Evolutionary conservation across 805 yeast genomes (phyloP), one percentile per base, ranked within the genome.

Genomic region (Cyberlindnera maclurae): DNA sequence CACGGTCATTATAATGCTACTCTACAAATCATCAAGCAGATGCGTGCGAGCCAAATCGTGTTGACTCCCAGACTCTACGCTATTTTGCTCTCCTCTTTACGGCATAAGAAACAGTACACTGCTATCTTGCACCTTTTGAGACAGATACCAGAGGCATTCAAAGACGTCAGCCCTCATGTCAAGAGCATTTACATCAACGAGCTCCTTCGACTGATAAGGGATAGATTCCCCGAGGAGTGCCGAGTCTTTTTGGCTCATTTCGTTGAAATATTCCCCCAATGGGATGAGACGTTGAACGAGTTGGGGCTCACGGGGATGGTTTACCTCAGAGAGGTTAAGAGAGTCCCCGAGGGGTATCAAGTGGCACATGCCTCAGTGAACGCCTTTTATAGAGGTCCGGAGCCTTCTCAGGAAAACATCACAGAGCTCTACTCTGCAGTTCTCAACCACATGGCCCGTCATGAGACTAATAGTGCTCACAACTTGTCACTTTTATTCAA

Each of bases 181-280:
- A 45, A 37, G 27, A 10, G 16, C 1, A 4, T 43, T 8, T 29
- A 47, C n/a, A 31, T 40, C 9, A 47, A 33, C 24, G 58, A 54
- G 15, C 36, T 54, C 1, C 16, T 54, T 1, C 38, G 39, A 3
- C 26, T 50, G 12, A 28, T 54, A 7, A 39, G 51, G 18, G 38
- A 41, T 5, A 39, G 46, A 10, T 52, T 51, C 29, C 46, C 47
- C 3, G 38, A 32, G 16, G 48, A 51, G 16, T 46, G 53, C 1
- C 40, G 41, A 15, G 31, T 53, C 3, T 41, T 53, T 0, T n/a
- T 52, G 17, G 51, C 54, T 10, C 53, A 54, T 33, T 49, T 52
- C 24, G 26, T 46, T 4, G 44, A 53, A 1, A 37, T 51, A 2
- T 54, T 38, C 29, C 49, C 52, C 3, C 12, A 37, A 5, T 33